Conservation (phyloP, 495 filamentous ascomycete species). For the Aspergillus hancockii region DNA sequence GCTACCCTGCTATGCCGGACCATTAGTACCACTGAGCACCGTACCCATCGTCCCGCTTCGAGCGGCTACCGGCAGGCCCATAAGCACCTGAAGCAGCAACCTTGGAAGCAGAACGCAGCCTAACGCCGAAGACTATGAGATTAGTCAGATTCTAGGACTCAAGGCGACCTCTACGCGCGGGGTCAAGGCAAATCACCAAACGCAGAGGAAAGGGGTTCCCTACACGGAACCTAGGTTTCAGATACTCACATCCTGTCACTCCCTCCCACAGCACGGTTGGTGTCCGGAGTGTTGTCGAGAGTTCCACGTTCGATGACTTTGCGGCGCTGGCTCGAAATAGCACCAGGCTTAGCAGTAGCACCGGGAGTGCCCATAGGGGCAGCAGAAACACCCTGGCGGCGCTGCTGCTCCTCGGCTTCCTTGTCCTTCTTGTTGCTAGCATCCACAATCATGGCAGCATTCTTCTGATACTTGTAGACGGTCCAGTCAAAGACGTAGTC, state of each 20-base stretch:
- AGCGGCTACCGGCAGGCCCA: conserved; percentile 69
- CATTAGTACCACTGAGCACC: conserved; percentile 65
- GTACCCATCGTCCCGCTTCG: conserved; percentile 70
- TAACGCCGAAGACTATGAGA: conserved; percentile 87
- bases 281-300: conserved; percentile 79
- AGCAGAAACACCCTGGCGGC: conserved; percentile 60
- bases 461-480: conserved; percentile 99
- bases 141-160: conserved; percentile 78
- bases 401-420: conserved; percentile 72
- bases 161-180: conserved; percentile 70
- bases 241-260: conserved; percentile 99
- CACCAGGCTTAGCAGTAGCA: conserved; percentile 66
- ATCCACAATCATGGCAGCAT: conserved; percentile 85
- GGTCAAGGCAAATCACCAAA: conserved; percentile 79
- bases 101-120: conserved; percentile 93
- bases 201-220: conserved; percentile 79
- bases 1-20: conserved; percentile 37
- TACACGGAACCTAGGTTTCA: conserved; percentile 85
- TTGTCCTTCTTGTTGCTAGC: conserved; percentile 73
- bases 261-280: conserved; percentile 84
- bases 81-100: conserved; percentile 68
- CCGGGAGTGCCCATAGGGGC: conserved; percentile 59
- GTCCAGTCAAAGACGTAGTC: conserved; percentile 99
- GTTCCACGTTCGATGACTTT: conserved; percentile 75
- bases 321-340: conserved; percentile 77